Base-by-base conservation (phyloP, 306 rosid genomes). In the Cicer judaicum region DNA sequence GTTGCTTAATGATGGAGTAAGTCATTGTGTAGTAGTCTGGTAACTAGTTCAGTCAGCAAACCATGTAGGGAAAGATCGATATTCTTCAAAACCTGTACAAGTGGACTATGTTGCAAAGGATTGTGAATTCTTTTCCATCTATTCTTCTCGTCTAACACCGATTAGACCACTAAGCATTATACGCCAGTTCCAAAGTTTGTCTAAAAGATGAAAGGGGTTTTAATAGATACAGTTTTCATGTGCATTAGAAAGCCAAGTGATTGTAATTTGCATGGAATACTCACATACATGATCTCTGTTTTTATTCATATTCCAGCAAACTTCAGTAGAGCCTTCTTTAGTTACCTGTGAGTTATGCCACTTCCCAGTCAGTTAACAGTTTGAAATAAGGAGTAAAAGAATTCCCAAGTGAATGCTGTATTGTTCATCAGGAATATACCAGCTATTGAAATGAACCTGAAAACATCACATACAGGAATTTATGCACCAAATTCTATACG, bases 401-500 rank as follows among this genome's bases (percentile, higher is more conserved):
- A 42, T 2, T 48, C 24, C 14, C 44, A 41, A 41, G 34, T 21
- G 42, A 48, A 49, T 49, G 65, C 12, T 19, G 14, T 12, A 64
- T n/a, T 21, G 55, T 57, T 39, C 70, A 73, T 10, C 40, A 59
- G 64, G 48, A 79, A 19, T 66, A 47, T 40, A 24, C 36, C 60
- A 29, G 18, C 67, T 29, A 78, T 46, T 24, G 57, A 72, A 60
- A 69, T 78, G 42, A 48, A 69, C 64, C 47, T 60, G 54, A 43
- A 41, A 79, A 64, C 73, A 4, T 18, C 24, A 34, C 60, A 78
- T 43, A 50, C 64, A 44, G 61, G 52, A 79, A 43, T 64, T 55
- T 19, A 7, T 8, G 8, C 38, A 44, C 56, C 10, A 44, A 53
- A 46, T 55, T 21, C 54, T 43, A 54, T 43, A 43, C 11, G 11